phyloP scores from a whole-genome alignment of 306 rosid genomes.

The Carpinus fangiana region DNA sequence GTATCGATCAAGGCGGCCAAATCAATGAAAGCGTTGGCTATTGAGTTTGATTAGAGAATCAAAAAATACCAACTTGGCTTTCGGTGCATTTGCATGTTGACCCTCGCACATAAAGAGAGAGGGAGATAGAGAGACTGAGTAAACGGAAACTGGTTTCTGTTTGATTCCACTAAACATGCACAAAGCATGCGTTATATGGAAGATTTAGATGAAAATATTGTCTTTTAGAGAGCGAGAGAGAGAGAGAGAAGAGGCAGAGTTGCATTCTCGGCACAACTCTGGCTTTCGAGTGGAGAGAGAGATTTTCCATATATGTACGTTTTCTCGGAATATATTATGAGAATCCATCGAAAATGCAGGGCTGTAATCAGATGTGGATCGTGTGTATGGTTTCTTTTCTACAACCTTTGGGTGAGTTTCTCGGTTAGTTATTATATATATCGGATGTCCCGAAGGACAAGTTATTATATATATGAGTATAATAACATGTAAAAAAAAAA shows the following conservation, averaged over 20 bases:
- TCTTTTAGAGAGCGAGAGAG: background rate
- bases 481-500: no score
- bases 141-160: slow-evolving; percentile 24
- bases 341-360: slow-evolving; percentile 6
- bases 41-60: slow-evolving; percentile 9
- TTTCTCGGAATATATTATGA: slow-evolving; percentile 2
- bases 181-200: background rate
- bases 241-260: slow-evolving; percentile 20
- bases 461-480: no score
- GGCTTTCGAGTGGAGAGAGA: background rate
- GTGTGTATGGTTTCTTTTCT: background rate
- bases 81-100: slow-evolving; percentile 54
- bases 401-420: no score
- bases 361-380: slow-evolving; percentile 22
- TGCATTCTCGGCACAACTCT: background rate
- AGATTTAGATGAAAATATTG: slow-evolving; percentile 11
- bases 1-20: slow-evolving; percentile 20
- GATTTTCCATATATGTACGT: background rate
- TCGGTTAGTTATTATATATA: no score
- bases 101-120: slow-evolving; percentile 21
- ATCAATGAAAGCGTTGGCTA: slow-evolving; percentile 20
- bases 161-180: slow-evolving; percentile 17
- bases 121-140: background rate
- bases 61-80: background rate
- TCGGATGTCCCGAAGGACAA: no score